Conservation (phyloP, 73 alveolate species). For the Tetrahymena malaccensis region DNA sequence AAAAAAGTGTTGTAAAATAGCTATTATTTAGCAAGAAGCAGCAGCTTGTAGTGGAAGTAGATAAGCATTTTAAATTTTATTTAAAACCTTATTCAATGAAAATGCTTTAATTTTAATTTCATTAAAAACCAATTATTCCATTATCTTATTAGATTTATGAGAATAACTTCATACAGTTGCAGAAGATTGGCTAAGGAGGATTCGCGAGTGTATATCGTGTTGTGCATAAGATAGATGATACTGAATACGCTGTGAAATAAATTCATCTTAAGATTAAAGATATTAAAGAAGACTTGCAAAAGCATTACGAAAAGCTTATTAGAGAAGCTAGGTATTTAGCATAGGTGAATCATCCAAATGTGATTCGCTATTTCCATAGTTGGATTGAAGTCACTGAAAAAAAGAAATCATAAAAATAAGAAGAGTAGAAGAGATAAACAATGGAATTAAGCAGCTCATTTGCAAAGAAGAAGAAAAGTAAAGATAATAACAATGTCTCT, state of each 20-base stretch:
- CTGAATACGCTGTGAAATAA: conserved; percentile 26
- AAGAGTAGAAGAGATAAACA: background rate
- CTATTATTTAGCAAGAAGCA: background rate
- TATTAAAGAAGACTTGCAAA: background rate
- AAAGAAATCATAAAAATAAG: background rate
- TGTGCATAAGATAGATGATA: conserved; percentile 19
- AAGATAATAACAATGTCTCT: background rate
- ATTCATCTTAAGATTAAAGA: conserved; percentile 7
- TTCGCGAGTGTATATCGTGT: conserved; percentile 35
- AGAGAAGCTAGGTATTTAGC: conserved; percentile 35
- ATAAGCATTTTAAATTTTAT: background rate
- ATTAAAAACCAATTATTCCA: background rate
- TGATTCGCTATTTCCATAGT: conserved; percentile 30
- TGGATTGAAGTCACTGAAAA: conserved; percentile 31
- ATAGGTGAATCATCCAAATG: conserved; percentile 22
- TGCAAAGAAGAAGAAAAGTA: background rate
- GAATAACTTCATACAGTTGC: conserved; percentile 41
- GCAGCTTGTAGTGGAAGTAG: background rate
- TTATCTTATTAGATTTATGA: conserved; percentile 21
- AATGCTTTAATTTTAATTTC: background rate
- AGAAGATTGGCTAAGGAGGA: conserved; percentile 48
- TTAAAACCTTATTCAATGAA: background rate
- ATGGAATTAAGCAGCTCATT: background rate
- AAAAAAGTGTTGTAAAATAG: background rate
- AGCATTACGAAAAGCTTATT: background rate